These are phyloP conservation scores for Podospora pseudocomata DNA, from an alignment of 495 filamentous ascomycete species.

Conservation along the genomic window DNA sequence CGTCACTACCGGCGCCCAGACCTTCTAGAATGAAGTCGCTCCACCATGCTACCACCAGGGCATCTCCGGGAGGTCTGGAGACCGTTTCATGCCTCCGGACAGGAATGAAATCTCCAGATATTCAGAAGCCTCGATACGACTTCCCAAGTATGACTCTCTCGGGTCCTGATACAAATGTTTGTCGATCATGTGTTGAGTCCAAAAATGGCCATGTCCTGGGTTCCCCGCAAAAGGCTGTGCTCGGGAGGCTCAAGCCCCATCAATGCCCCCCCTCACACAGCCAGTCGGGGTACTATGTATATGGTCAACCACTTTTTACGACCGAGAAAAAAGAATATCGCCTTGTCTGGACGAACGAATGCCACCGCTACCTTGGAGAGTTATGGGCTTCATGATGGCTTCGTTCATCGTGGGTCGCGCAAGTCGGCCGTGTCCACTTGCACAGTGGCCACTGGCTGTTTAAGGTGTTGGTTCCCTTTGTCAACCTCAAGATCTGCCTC, in stretches of 20 bases:
- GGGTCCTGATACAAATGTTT: not conserved
- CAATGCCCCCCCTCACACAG: conserved; percentile 20
- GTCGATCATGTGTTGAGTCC: not conserved
- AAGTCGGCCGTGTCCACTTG: not conserved
- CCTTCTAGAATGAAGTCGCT: not conserved
- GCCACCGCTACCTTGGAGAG: not conserved
- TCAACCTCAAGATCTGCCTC: not conserved
- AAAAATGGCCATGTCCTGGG: conserved; percentile 6
- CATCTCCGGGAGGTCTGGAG: not conserved
- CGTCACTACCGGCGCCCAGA: not conserved
- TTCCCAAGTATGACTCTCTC: not conserved
- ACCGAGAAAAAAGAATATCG: not conserved
- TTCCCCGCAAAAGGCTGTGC: conserved; percentile 17
- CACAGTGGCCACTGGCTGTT: conserved; percentile 1
- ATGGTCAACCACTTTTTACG: not conserved
- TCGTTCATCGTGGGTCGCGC: not conserved
- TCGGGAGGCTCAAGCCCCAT: conserved; percentile 18
- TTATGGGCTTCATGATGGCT: not conserved
- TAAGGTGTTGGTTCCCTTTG: not conserved
- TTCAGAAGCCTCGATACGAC: not conserved
- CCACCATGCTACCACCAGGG: not conserved
- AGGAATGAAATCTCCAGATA: not conserved
- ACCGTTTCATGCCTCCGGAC: not conserved
- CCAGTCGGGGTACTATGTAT: not conserved
- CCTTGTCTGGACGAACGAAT: conserved; percentile 11